Conservation (phyloP, 176 grass and related monocot species). For the Luzula sylvatica region DNA sequence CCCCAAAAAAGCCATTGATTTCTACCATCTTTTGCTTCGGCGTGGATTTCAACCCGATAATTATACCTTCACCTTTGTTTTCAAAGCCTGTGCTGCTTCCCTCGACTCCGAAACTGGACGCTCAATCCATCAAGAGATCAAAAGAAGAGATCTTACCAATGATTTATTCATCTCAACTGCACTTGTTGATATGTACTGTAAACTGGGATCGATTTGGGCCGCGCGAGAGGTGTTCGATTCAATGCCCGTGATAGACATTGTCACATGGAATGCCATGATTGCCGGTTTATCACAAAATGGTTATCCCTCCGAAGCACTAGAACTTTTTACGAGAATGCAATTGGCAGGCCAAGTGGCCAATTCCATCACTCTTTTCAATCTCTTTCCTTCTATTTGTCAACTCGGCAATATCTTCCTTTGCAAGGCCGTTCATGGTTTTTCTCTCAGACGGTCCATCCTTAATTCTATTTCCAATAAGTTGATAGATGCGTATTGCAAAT, state of each 20-base stretch:
- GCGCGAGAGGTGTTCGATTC: conserved; percentile 65
- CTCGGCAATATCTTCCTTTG: conserved; percentile 28
- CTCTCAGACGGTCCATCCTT: conserved; percentile 31
- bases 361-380: conserved; percentile 41
- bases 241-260: conserved; percentile 38
- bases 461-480: conserved; percentile 41
- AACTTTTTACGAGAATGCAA: conserved; percentile 49
- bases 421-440: conserved; percentile 41
- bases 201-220: conserved; percentile 30
- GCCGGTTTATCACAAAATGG: conserved; percentile 26
- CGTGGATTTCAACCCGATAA: conserved; percentile 36
- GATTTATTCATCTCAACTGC: conserved; percentile 71
- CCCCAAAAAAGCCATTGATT: conserved; percentile 27
- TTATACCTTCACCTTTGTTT: conserved; percentile 36
- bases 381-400: conserved; percentile 49
- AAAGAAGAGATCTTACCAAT: conserved; percentile 19
- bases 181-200: conserved; percentile 48
- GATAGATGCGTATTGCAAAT: conserved; percentile 57
- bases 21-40: conserved; percentile 41
- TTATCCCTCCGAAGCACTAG: conserved; percentile 30
- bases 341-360: conserved; percentile 31
- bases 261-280: conserved; percentile 70
- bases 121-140: conserved; percentile 32
- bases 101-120: conserved; percentile 15
- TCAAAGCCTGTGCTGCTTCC: conserved; percentile 4